A percentile compares a stretch with the other conserved stretches of the same genome.
Evolutionary conservation across 169 alveolate species (phyloP).

Genomic region (Eimeria praecox): DNA sequence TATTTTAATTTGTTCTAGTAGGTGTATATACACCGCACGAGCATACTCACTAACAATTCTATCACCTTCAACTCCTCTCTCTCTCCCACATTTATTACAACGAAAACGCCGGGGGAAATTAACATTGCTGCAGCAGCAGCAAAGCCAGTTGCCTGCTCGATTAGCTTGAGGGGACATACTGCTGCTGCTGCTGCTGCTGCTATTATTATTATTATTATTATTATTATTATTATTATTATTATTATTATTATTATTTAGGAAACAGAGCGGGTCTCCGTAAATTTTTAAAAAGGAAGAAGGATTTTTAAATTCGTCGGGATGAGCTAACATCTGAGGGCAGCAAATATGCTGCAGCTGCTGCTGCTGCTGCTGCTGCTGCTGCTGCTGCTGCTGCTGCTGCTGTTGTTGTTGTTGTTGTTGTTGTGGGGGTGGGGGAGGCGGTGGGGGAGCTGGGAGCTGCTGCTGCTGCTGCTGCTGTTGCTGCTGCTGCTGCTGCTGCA

Average conservation of each 20-base stretch:
- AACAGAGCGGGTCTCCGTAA: slow-evolving; percentile 88
- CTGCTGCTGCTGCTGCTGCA: slow-evolving; percentile 67
- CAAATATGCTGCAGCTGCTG: slow-evolving; percentile 38
- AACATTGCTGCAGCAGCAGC: slow-evolving; percentile 87
- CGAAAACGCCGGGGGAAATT: slow-evolving; percentile 88
- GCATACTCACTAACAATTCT: slow-evolving; percentile 88
- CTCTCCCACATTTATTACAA: slow-evolving; percentile 87
- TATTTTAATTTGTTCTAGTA: slow-evolving; percentile 20
- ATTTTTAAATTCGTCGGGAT: slow-evolving; percentile 85
- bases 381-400: slow-evolving; percentile 42
- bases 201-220: not conserved
- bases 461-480: slow-evolving; percentile 57
- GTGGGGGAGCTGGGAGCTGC: too few relatives aligned
- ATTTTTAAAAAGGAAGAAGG: slow-evolving; percentile 88
- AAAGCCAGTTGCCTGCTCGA: slow-evolving; percentile 89
- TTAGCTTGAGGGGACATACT: slow-evolving; percentile 45
- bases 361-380: slow-evolving; percentile 65
- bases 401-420: too few relatives aligned
- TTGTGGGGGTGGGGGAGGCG: too few relatives aligned
- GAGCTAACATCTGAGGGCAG: slow-evolving; percentile 82
- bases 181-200: slow-evolving; percentile 52
- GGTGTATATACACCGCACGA: slow-evolving; percentile 85
- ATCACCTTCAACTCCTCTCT: slow-evolving; percentile 86
- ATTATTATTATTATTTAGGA: not conserved
- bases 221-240: not conserved